These are phyloP conservation scores for Mycena leptocephala DNA, from an alignment of 768 basidiomycete species.

Conservation along the genomic window DNA sequence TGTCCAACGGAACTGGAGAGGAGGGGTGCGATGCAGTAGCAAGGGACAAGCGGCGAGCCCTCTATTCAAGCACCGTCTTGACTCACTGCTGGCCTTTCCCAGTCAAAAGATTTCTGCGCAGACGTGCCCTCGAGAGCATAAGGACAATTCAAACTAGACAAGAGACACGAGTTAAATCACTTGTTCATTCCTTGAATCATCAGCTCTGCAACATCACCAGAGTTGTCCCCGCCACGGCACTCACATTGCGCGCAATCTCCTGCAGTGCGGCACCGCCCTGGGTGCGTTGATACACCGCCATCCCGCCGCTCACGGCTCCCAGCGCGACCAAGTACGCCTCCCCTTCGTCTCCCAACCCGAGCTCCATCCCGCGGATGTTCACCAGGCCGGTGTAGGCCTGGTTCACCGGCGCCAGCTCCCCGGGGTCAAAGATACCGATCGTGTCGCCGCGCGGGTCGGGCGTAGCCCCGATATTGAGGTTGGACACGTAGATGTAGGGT, in stretches of 20 bases:
- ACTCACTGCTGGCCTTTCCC: no score
- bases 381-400: constrained; percentile 77
- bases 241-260: constrained; percentile 69
- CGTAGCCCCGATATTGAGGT: constrained; percentile 64
- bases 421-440: constrained; percentile 72
- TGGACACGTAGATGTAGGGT: constrained; percentile 78
- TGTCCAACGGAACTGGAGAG: no score
- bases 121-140: no score
- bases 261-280: constrained; percentile 67
- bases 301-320: constrained; percentile 70
- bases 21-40: no score
- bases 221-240: constrained; percentile 65
- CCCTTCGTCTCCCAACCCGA: constrained; percentile 64
- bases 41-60: no score
- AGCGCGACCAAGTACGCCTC: constrained; percentile 71
- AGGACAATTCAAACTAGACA: no score
- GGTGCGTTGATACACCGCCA: constrained; percentile 67
- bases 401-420: constrained; percentile 51
- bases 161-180: no score
- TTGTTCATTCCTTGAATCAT: no score
- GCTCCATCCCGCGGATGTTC: constrained; percentile 78
- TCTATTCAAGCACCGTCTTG: no score
- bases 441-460: constrained; percentile 71
- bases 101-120: no score
- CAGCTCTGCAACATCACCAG: background rate